These are phyloP conservation scores for Fusarium tupiense DNA, from an alignment of 2,329 filamentous ascomycete genomes.

Conservation along the genomic window DNA sequence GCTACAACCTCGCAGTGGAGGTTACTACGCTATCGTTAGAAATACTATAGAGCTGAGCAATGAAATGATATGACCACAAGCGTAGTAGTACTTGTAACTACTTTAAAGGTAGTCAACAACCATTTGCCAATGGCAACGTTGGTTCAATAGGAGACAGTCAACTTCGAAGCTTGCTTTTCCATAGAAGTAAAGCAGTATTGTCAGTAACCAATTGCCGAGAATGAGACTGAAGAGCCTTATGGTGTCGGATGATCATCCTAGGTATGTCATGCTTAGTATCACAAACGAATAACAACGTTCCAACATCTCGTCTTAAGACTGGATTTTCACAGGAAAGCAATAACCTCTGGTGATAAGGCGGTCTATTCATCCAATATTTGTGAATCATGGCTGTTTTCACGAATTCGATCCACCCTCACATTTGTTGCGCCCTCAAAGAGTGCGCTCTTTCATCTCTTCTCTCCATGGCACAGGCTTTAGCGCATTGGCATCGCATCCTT, in stretches of 20 bases:
- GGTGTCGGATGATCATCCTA: rapidly evolving
- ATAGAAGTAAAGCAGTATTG: no score
- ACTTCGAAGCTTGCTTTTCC: rapidly evolving
- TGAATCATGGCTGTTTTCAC: rapidly evolving
- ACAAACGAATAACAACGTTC: no score
- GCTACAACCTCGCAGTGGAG: rapidly evolving
- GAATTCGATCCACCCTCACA: rapidly evolving
- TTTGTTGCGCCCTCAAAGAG: background rate
- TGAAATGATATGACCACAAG: rapidly evolving
- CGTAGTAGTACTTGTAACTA: rapidly evolving
- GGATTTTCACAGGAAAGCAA: rapidly evolving
- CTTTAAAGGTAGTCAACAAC: no score
- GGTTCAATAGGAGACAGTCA: rapidly evolving
- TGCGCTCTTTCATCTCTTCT: background rate
- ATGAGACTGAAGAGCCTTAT: rapidly evolving
- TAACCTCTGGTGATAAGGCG: rapidly evolving
- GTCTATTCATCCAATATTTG: rapidly evolving
- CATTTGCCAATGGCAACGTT: rapidly evolving
- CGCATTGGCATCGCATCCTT: background rate
- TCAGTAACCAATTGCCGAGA: rapidly evolving
- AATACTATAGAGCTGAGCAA: rapidly evolving
- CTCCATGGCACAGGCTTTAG: background rate
- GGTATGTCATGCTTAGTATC: no score
- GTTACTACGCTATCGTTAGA: rapidly evolving
- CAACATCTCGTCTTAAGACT: rapidly evolving